phyloP scores from a whole-genome alignment of 2,329 filamentous ascomycete genomes.

The Colletotrichum abscissum region DNA sequence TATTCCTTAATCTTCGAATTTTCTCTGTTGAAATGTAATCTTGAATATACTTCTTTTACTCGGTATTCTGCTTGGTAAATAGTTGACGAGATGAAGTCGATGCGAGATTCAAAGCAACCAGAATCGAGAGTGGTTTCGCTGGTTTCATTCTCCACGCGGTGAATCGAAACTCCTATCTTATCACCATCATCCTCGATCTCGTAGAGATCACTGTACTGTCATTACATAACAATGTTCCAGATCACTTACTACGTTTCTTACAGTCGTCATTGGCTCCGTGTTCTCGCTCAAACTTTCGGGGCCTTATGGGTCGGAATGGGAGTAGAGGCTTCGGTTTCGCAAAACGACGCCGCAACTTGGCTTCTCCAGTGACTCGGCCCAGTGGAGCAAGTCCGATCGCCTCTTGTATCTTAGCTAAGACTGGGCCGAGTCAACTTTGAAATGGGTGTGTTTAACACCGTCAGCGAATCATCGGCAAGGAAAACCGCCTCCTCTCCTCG shows the following conservation, averaged over 20 bases:
- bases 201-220: not conserved
- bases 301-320: not conserved
- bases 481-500: not conserved
- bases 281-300: not conserved
- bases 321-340: not conserved
- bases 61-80: too few relatives aligned
- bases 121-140: not conserved
- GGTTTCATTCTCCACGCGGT: not conserved
- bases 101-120: not conserved
- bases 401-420: not conserved
- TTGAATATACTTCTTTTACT: too few relatives aligned
- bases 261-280: too few relatives aligned
- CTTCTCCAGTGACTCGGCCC: not conserved
- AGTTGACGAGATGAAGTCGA: not conserved
- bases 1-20: too few relatives aligned
- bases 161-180: not conserved
- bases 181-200: not conserved
- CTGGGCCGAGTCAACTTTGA: not conserved
- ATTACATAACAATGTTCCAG: not conserved
- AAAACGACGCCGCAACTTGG: not conserved
- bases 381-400: not conserved
- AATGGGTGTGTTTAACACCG: not conserved
- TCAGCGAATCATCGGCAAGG: not conserved
- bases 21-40: too few relatives aligned
- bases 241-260: not conserved